Evolutionary conservation across 2,329 filamentous ascomycete genomes (phyloP).

Genomic region (Pseudogymnoascus pannorum): DNA sequence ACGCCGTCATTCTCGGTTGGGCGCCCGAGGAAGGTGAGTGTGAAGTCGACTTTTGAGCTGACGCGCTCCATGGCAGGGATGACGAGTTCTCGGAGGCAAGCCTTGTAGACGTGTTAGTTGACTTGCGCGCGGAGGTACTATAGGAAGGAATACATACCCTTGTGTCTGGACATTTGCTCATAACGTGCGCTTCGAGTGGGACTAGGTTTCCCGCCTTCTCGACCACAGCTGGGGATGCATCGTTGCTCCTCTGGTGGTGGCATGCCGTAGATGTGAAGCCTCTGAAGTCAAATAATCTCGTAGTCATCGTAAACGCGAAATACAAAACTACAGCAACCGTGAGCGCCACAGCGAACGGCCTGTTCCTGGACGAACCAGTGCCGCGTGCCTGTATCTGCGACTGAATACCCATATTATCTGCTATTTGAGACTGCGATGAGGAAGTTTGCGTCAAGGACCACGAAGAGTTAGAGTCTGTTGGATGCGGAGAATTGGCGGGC

Average conservation of each 20-base stretch:
- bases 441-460: neutral
- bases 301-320: constrained; percentile 1
- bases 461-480: neutral
- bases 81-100: constrained; percentile 73
- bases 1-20: constrained; percentile 74
- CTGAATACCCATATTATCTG: constrained; percentile 1
- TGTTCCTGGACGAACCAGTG: neutral
- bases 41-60: constrained; percentile 81
- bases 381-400: neutral
- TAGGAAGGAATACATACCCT: constrained; percentile 35
- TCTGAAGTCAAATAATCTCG: neutral
- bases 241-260: neutral
- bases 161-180: constrained; percentile 95
- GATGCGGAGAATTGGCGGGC: neutral
- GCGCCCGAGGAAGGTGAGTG: constrained; percentile 79
- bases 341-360: neutral
- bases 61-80: constrained; percentile 80
- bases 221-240: neutral
- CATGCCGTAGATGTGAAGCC: neutral
- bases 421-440: neutral
- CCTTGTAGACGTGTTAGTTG: constrained; percentile 34
- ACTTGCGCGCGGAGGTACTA: neutral
- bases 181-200: constrained; percentile 88
- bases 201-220: constrained; percentile 38
- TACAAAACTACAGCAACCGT: constrained; percentile 1